These are phyloP conservation scores for Grifola frondosa DNA, from an alignment of 1,284 basidiomycete genomes.

Conservation along the genomic window DNA sequence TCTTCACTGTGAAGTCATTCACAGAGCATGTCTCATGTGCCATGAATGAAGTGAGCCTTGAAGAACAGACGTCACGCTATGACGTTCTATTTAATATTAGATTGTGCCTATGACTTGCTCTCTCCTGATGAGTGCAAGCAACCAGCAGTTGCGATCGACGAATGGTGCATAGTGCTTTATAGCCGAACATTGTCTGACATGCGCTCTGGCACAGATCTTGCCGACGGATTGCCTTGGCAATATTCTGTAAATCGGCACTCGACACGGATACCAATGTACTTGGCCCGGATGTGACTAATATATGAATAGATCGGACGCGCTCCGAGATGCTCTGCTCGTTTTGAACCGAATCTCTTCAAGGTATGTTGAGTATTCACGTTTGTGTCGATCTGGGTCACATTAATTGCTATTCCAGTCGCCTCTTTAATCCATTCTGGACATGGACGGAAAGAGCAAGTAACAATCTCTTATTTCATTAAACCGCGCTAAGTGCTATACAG, in stretches of 20 bases:
- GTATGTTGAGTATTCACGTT: conserved; percentile 3
- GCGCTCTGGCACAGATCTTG: conserved; percentile 14
- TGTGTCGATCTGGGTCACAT: no score
- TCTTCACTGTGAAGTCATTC: conserved; percentile 18
- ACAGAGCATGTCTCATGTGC: conserved; percentile 16
- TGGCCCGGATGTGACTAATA: conserved; percentile 8
- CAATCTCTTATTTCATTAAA: conserved; percentile 6
- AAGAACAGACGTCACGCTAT: no score
- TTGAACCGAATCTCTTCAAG: conserved; percentile 17
- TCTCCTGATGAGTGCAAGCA: conserved; percentile 9
- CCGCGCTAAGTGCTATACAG: neutral
- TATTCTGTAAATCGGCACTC: conserved; percentile 20
- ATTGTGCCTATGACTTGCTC: conserved; percentile 10
- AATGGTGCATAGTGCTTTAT: no score
- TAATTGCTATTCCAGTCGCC: conserved; percentile 9
- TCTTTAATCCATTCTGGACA: conserved; percentile 22
- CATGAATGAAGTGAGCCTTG: conserved; percentile 18
- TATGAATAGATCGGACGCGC: conserved; percentile 5
- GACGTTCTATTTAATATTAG: no score
- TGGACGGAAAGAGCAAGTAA: no score
- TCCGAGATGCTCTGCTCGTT: conserved; percentile 8
- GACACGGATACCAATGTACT: conserved; percentile 11
- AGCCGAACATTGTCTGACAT: no score
- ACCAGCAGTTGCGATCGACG: conserved; percentile 13
- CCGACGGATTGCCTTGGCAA: conserved; percentile 14